Conservation (phyloP, 768 basidiomycete genomes). For the Chalciporus piperatus region DNA sequence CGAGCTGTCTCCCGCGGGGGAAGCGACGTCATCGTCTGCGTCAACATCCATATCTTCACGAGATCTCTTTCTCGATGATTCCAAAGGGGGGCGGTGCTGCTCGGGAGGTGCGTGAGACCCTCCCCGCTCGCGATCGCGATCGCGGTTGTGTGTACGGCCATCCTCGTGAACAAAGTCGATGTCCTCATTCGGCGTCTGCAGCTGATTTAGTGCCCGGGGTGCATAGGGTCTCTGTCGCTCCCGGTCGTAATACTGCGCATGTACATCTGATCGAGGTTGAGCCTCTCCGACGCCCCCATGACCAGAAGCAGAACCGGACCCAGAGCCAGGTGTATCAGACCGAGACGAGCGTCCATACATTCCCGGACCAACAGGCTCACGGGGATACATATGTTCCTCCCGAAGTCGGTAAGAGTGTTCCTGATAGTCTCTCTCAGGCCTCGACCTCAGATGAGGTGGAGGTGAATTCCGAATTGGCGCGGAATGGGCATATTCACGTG, state of each 20-base stretch:
- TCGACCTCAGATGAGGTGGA: slow-evolving; percentile 38
- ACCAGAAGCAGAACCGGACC: slow-evolving; percentile 42
- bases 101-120: slow-evolving; percentile 32
- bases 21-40: slow-evolving; percentile 46
- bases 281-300: slow-evolving; percentile 36
- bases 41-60: slow-evolving; percentile 66
- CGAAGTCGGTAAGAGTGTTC: slow-evolving; percentile 32
- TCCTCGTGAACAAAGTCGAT: slow-evolving; percentile 56
- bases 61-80: slow-evolving; percentile 53
- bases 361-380: slow-evolving; percentile 31
- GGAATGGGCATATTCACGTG: slow-evolving; percentile 31
- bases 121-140: slow-evolving; percentile 39
- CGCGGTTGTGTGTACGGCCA: slow-evolving; percentile 37
- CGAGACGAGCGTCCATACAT: slow-evolving; percentile 42
- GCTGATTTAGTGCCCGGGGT: slow-evolving; percentile 49
- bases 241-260: slow-evolving; percentile 49
- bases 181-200: slow-evolving; percentile 40
- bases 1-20: slow-evolving; percentile 28
- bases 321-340: slow-evolving; percentile 58
- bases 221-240: slow-evolving; percentile 48
- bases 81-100: slow-evolving; percentile 40
- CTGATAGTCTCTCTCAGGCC: slow-evolving; percentile 31
- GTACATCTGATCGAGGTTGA: slow-evolving; percentile 47
- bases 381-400: slow-evolving; percentile 28
- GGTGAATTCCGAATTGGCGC: slow-evolving; percentile 40